These are phyloP conservation scores for Volvariella volvacea DNA, from an alignment of 1,284 basidiomycete genomes.

Conservation along the genomic window DNA sequence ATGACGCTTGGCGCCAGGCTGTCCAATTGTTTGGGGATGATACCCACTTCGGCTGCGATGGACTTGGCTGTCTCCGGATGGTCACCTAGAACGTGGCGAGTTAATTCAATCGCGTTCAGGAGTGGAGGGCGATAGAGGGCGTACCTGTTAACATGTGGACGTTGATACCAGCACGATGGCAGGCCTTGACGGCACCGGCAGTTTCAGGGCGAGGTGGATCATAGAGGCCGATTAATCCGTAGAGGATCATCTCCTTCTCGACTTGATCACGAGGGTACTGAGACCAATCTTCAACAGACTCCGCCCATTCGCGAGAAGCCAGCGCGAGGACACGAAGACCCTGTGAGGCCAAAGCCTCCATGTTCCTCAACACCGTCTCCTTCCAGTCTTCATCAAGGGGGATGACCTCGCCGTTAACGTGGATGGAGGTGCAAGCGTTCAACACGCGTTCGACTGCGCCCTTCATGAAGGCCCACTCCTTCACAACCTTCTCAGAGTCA, in stretches of 20 bases:
- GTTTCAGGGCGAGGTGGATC: not conserved
- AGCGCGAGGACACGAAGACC: not conserved
- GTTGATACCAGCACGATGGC: conserved; percentile 1
- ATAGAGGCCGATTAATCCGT: not conserved
- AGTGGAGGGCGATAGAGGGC: too few species aligned
- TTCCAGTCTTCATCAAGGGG: not conserved
- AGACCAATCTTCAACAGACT: not conserved
- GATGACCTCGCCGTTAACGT: not conserved
- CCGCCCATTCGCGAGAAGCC: not conserved
- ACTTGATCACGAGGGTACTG: not conserved
- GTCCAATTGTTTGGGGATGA: not conserved
- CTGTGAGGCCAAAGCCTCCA: not conserved
- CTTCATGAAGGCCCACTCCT: not conserved
- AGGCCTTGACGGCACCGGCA: not conserved
- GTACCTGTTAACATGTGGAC: conserved; percentile 1
- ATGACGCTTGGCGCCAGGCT: not conserved
- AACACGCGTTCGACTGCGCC: conserved; percentile 43
- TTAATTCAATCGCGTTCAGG: too few species aligned
- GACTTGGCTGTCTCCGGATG: not conserved
- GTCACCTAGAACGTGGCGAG: not conserved
- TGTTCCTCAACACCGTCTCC: not conserved
- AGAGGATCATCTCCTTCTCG: not conserved
- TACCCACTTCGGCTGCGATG: not conserved
- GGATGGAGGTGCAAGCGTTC: conserved; percentile 26
- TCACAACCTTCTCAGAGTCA: not conserved